Conservation (phyloP, 176 grass and related monocot species). For the Zea mays region Zm-B73-REFERENCE-NAM-5.0 NC_050103.1:165597501-165598000, state of each 20-base stretch:
- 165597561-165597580: constrained; percentile 33
- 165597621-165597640: constrained; percentile 35
- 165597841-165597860: no score
- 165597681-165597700: constrained; percentile 57
- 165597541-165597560: background rate
- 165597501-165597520: constrained; percentile 3
- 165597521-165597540: background rate
- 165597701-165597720: background rate
- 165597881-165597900: no score
- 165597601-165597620: constrained; percentile 38
- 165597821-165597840: no score
- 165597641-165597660: background rate
- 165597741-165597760: background rate
- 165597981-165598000: no score
- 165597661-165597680: constrained; percentile 36
- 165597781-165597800: no score
- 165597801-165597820: no score
- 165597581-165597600: background rate
- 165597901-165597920: no score
- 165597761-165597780: background rate
- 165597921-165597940: no score
- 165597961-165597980: no score
- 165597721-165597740: no score
- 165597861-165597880: no score
- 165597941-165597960: no score